Conservation (phyloP, 495 filamentous ascomycete species). For the Hypoxylon rickii region DNA sequence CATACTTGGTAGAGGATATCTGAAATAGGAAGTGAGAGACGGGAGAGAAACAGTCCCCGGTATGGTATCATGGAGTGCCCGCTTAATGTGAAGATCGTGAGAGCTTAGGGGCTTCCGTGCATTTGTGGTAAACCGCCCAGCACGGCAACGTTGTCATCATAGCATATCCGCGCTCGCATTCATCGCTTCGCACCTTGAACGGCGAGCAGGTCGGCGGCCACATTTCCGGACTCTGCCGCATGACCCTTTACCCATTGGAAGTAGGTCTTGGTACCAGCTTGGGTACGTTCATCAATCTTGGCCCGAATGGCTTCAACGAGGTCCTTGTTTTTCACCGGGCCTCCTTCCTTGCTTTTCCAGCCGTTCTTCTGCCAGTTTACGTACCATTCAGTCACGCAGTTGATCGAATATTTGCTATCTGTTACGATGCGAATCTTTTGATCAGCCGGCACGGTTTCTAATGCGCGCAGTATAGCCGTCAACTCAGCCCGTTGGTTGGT, state of each 20-base stretch:
- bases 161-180: too few species aligned
- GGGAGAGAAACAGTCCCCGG: constrained; percentile 2
- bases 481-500: constrained; percentile 96
- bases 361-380: constrained; percentile 75
- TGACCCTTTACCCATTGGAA: constrained; percentile 94
- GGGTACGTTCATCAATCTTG: constrained; percentile 71
- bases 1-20: background rate
- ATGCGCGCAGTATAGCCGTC: constrained; percentile 80
- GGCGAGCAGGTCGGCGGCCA: constrained; percentile 79
- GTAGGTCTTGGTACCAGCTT: constrained; percentile 61
- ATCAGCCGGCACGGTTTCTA: constrained; percentile 68
- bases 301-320: constrained; percentile 73
- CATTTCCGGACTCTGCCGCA: constrained; percentile 67
- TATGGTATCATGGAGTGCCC: constrained; percentile 27
- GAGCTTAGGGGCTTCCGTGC: background rate
- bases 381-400: constrained; percentile 88
- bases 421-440: constrained; percentile 64
- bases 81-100: constrained; percentile 15
- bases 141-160: too few species aligned
- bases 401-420: constrained; percentile 86
- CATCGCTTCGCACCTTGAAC: constrained; percentile 58
- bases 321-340: constrained; percentile 86
- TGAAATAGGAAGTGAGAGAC: constrained; percentile 1
- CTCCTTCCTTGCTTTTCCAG: constrained; percentile 74
- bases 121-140: background rate